A percentile compares a stretch with the other conserved stretches of the same genome.
Conservation (phyloP, 2,329 filamentous ascomycete species). For the Fusarium luffae region DNA sequence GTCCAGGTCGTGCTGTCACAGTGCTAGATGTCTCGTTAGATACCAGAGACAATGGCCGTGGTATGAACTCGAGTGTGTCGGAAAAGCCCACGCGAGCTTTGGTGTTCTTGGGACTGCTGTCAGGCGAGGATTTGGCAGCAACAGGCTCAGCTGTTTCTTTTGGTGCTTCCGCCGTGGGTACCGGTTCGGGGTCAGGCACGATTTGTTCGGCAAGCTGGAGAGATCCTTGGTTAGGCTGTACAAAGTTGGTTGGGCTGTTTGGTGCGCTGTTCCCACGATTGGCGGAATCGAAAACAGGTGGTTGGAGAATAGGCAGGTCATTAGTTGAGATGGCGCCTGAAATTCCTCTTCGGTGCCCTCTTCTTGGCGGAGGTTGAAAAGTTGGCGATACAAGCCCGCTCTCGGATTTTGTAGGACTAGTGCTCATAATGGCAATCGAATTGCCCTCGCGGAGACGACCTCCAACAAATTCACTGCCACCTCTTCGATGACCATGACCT, state of each 20-base stretch:
- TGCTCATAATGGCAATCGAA: constrained; percentile 71
- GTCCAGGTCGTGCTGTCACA: constrained; percentile 73
- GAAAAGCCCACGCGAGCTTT: constrained; percentile 83
- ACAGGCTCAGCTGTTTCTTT: constrained; percentile 13
- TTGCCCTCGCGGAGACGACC: constrained; percentile 71
- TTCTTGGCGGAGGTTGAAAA: constrained; percentile 62
- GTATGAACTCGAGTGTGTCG: constrained; percentile 85
- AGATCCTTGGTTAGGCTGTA: constrained; percentile 37
- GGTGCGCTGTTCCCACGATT: constrained; percentile 71
- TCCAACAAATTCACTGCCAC: constrained; percentile 88
- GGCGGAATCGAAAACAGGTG: constrained; percentile 61
- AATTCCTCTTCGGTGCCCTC: constrained; percentile 75
- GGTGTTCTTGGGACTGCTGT: constrained; percentile 48
- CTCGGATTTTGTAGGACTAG: constrained; percentile 74
- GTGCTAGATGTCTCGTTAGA: constrained; percentile 88
- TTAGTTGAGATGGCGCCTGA: constrained; percentile 86
- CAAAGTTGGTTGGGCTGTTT: constrained; percentile 66
- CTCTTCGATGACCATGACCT: constrained; percentile 81
- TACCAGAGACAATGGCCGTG: constrained; percentile 82
- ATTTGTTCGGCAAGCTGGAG: constrained; percentile 16
- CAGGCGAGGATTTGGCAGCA: constrained; percentile 2
- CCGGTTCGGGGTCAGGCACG: constrained; percentile 7
- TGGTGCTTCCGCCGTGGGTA: not conserved
- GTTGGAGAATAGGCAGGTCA: constrained; percentile 78
- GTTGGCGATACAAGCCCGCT: constrained; percentile 67